Evolutionary conservation across 345 rosid species (phyloP).

Genomic region (Aquilaria sinensis): DNA sequence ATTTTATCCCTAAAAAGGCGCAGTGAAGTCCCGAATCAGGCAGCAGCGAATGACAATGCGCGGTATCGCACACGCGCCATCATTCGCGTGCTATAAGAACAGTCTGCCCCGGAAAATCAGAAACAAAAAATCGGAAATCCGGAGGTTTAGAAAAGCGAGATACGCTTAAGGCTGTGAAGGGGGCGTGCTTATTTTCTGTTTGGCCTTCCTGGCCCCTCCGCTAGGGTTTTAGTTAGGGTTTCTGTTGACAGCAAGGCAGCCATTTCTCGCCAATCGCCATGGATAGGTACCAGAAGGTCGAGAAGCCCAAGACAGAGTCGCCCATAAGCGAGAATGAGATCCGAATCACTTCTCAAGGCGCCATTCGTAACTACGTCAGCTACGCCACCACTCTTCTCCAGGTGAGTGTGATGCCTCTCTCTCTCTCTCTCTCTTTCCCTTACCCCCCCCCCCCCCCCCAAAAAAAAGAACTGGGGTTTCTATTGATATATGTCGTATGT

Average conservation of each 20-base stretch:
- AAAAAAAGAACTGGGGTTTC: not conserved
- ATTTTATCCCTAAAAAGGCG: too few relatives aligned
- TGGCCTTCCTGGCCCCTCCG: conserved; percentile 16
- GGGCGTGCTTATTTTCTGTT: not conserved
- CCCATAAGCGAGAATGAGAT: conserved; percentile 92
- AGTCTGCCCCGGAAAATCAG: too few relatives aligned
- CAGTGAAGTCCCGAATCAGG: too few relatives aligned
- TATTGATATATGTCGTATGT: not conserved
- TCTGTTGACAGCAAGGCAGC: conserved; percentile 12
- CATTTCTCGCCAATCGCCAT: conserved; percentile 20
- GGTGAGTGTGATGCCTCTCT: conserved; percentile 22
- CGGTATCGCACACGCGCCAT: too few relatives aligned
- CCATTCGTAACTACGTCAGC: conserved; percentile 79
- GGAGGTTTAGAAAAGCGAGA: not conserved
- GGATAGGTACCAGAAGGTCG: conserved; percentile 90
- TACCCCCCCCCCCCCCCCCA: not conserved
- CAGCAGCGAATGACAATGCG: too few relatives aligned
- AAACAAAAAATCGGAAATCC: not conserved
- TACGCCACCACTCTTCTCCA: conserved; percentile 81
- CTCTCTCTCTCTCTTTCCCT: not conserved
- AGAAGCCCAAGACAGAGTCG: conserved; percentile 53
- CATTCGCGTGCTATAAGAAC: too few relatives aligned
- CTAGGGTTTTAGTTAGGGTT: conserved; percentile 47
- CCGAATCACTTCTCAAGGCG: conserved; percentile 85
- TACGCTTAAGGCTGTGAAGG: not conserved